Base-by-base conservation (phyloP, 768 basidiomycete species). In the Rhodotorula toruloides region DNA sequence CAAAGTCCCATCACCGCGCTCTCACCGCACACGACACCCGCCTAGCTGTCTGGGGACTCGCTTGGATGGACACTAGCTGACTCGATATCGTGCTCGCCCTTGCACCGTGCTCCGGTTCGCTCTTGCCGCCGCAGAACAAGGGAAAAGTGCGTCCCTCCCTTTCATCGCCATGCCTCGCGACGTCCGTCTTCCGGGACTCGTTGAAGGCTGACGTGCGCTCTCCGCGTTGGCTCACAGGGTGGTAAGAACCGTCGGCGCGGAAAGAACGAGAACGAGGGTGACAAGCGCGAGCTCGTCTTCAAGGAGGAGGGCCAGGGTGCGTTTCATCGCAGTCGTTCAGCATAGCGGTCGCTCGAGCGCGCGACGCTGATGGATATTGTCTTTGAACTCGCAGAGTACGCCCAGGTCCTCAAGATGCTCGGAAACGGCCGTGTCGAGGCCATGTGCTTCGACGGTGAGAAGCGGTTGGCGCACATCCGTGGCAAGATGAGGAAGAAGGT, bases 401-500 rank as follows among this genome's bases (percentile, higher is more conserved):
- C 91, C 22, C 96, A 98, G 78, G 96, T 98, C 56, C 86, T 81
- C 59, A 99, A 98, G 82, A 99, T 99, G 96, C 83, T 99, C 48
- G 96, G 96, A 37, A 99, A 99, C 76, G 94, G 96, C 27, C 87
- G 93, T 47, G 80, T 99, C 63, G 94, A 97, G 81, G 94, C 93
- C 4, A 84, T 87, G 75, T 98, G 94, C 81, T 97, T 98, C 76
- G 96, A 99, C 77, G 94, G 96, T 36, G 92, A 94, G 83, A 97
- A 96, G 80, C 83, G 96, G 76, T 81, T 98, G 77, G 93, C 91
- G 14, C 96, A 99, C 77, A 98, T 99, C 74, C 84, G 96, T 80
- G 96, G 96, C 44, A 97, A 97, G 81, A 93, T 99, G 94, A 81
- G 96, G 74, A 99, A 98, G 81, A 99, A 99, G 88, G 94, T 88